phyloP scores from a whole-genome alignment of 495 filamentous ascomycete genomes.

The Parachaetomium inaequale region DNA sequence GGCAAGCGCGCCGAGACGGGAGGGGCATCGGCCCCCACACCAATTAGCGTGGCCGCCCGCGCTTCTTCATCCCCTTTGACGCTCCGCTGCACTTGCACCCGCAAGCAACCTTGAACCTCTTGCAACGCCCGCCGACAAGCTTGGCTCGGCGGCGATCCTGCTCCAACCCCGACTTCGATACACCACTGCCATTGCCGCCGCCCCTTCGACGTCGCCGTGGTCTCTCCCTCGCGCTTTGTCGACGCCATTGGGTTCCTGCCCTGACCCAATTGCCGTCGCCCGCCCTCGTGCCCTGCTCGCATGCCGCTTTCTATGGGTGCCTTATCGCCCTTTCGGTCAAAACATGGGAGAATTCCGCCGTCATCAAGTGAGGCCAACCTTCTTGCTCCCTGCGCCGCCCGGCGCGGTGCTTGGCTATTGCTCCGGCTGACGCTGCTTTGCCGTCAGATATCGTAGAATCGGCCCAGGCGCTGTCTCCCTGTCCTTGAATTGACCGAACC shows the following conservation, averaged over 20 bases:
- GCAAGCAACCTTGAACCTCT: too few relatives aligned
- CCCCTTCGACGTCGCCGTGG: neutral
- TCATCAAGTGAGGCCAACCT: slow-evolving; percentile 34
- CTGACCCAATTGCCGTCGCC: slow-evolving; percentile 7
- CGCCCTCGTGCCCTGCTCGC: slow-evolving; percentile 4
- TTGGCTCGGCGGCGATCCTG: slow-evolving; percentile 5
- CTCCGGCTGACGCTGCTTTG: slow-evolving; percentile 11
- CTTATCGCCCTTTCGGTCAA: slow-evolving; percentile 27
- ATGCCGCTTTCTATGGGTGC: slow-evolving; percentile 27
- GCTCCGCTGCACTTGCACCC: slow-evolving; percentile 2
- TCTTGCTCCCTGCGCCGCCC: neutral
- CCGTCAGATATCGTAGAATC: slow-evolving; percentile 32
- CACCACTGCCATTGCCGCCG: neutral
- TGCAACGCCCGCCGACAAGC: neutral
- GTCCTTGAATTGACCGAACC: slow-evolving; percentile 18
- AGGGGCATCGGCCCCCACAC: slow-evolving; percentile 6
- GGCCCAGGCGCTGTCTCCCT: slow-evolving; percentile 23
- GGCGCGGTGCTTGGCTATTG: neutral
- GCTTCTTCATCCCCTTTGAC: neutral
- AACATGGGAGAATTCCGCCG: slow-evolving; percentile 37
- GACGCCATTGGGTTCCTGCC: neutral
- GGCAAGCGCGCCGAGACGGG: neutral
- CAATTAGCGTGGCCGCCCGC: neutral
- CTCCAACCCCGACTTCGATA: neutral
- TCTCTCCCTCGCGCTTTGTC: neutral